phyloP scores from a whole-genome alignment of 2,329 filamentous ascomycete genomes.

The Cadophora luteo-olivacea region DNA sequence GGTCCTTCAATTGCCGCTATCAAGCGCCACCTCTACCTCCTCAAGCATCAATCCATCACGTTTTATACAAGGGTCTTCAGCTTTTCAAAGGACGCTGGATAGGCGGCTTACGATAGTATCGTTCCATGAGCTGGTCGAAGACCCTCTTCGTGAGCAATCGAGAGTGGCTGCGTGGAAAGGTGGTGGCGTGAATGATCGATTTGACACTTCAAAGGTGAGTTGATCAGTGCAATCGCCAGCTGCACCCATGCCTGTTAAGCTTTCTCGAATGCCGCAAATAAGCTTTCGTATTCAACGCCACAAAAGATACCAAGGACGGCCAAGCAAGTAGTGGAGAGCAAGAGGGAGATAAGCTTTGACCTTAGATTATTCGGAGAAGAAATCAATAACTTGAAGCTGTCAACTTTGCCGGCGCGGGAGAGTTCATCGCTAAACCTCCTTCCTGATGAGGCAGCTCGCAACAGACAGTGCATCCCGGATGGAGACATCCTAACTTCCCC shows the following conservation, averaged over 20 bases:
- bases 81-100: background rate
- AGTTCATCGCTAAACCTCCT: background rate
- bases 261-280: background rate
- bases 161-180: background rate
- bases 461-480: background rate
- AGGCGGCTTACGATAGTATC: background rate
- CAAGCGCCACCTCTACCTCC: background rate
- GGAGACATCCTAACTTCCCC: background rate
- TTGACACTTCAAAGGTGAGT: background rate
- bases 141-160: background rate
- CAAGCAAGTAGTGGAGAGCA: background rate
- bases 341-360: background rate
- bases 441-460: conserved; percentile 3
- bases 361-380: too few species aligned
- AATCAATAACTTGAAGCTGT: background rate
- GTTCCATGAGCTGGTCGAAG: background rate
- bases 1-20: background rate
- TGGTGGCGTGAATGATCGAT: too few species aligned
- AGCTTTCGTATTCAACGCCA: background rate
- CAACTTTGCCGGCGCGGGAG: background rate
- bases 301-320: background rate
- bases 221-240: background rate
- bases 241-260: background rate
- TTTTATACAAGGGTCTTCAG: background rate
- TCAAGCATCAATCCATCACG: background rate